Base-by-base conservation (phyloP, 371 early-diverging fungal species). In the Amoeboradix gromovi region DNA sequence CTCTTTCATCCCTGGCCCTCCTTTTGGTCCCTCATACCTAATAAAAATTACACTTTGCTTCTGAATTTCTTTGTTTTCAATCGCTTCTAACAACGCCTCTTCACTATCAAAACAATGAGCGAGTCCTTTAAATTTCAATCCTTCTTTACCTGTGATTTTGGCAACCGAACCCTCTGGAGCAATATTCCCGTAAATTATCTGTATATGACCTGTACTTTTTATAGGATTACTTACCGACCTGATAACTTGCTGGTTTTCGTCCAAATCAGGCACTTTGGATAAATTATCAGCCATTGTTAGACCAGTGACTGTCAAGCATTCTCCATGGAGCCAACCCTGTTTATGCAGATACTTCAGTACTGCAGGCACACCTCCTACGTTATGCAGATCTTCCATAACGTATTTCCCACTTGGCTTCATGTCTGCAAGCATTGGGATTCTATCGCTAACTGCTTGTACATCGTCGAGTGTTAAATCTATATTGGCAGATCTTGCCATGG, bases 71-170 rank as follows among this genome's bases (percentile, higher is more conserved):
- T 81, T 81, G 27, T 79, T 78, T 77, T 91, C 92, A 69, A 92
- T 74, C 12, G 92, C 88, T 22, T 72, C 75, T 73, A 93, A 78
- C 85, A 93, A 89, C 30, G 83, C 88, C 70, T 87, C 85, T 75
- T 95, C 96, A 30, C 83, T 81, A 71, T 95, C 91, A 74, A 85
- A 95, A 31, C 90, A 91, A 67, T 84, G 83, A 65, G 96, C 94
- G 0, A 78, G 77, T 28, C 96, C 96, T 32, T 78, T 76, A 73
- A 95, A 95, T 69, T 71, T 67, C 1, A 91, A 78, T 27, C 96
- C 96, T 78, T 95, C 93, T 78, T 95, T 95, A 71, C 96, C 96
- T 1, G 96, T 95, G 75, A 95, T 95, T 79, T 95, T 95, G 69
- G 96, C 96, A 65, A 95, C 94, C 27, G 89, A 83, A n/a, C 93